Conservation (phyloP, 1,284 basidiomycete species). For the Sphagnurus paluster region DNA sequence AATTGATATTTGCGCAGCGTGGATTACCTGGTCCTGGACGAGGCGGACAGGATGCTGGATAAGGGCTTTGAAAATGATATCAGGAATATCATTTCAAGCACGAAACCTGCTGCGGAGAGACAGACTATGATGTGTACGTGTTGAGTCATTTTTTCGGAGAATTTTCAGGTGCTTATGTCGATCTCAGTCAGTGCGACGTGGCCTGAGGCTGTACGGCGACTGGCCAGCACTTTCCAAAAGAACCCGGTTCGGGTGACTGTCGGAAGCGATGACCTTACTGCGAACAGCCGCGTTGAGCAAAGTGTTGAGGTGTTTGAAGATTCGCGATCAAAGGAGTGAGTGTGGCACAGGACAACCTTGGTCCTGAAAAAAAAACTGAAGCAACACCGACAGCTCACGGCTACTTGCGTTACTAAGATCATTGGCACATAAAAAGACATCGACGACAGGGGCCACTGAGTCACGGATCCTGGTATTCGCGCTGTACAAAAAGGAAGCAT, state of each 20-base stretch:
- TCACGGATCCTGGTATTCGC: slow-evolving; percentile 91
- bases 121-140: slow-evolving; percentile 92
- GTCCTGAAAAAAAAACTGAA: too few species aligned
- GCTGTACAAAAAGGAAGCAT: slow-evolving; percentile 97
- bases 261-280: slow-evolving; percentile 92
- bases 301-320: slow-evolving; percentile 91
- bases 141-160: background rate
- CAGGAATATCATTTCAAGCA: slow-evolving; percentile 83
- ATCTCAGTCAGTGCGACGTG: slow-evolving; percentile 91
- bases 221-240: slow-evolving; percentile 90
- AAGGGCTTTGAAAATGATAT: slow-evolving; percentile 99
- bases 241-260: slow-evolving; percentile 92
- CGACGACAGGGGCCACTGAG: slow-evolving; percentile 43
- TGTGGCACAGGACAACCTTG: background rate
- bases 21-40: slow-evolving; percentile 91
- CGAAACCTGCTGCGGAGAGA: slow-evolving; percentile 63
- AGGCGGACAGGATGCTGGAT: slow-evolving; percentile 98
- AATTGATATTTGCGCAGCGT: slow-evolving; percentile 50
- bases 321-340: slow-evolving; percentile 84
- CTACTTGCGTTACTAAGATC: slow-evolving; percentile 64
- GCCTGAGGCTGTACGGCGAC: slow-evolving; percentile 92
- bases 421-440: slow-evolving; percentile 65
- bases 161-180: slow-evolving; percentile 1
- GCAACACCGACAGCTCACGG: slow-evolving; percentile 63
- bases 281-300: slow-evolving; percentile 89